Percentiles rank a stretch among this genome's conserved stretches.
Evolutionary conservation across 2,329 filamentous ascomycete species (phyloP).

Genomic region (Waltergamsia citrina): DNA sequence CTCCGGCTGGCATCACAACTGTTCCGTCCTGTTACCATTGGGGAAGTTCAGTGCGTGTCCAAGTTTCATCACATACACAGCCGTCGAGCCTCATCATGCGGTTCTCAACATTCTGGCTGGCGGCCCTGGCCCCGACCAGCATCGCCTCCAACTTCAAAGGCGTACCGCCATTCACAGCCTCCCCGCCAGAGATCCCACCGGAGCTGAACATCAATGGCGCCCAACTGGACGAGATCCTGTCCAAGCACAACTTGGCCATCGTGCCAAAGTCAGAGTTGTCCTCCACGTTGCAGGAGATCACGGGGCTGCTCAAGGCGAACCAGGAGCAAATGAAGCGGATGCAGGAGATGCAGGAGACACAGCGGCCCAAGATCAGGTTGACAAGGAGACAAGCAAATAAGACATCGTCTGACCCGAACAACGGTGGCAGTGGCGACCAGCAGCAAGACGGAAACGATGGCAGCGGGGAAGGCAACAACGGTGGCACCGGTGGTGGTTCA

Average conservation of each 20-base stretch:
- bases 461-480: neutral
- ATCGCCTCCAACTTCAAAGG: neutral
- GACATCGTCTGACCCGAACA: neutral
- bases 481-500: neutral
- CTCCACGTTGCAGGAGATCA: slow-evolving; percentile 32
- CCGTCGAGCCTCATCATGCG: too few relatives aligned
- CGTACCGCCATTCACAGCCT: neutral
- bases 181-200: too few relatives aligned
- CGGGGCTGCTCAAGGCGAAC: slow-evolving; percentile 24
- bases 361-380: too few relatives aligned
- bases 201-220: slow-evolving; percentile 12
- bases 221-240: slow-evolving; percentile 28
- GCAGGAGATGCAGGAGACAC: neutral
- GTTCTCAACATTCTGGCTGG: slow-evolving; percentile 1
- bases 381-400: too few relatives aligned
- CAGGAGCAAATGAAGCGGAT: slow-evolving; percentile 1
- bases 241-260: slow-evolving; percentile 32
- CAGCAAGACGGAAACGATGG: neutral
- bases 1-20: too few relatives aligned
- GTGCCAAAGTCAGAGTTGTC: slow-evolving; percentile 35
- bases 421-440: neutral
- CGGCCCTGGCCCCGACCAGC: neutral
- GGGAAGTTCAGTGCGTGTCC: too few relatives aligned
- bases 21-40: too few relatives aligned
- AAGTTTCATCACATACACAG: too few relatives aligned